phyloP scores from a whole-genome alignment of 2,329 filamentous ascomycete genomes.

The Stemphylium beticola region DNA sequence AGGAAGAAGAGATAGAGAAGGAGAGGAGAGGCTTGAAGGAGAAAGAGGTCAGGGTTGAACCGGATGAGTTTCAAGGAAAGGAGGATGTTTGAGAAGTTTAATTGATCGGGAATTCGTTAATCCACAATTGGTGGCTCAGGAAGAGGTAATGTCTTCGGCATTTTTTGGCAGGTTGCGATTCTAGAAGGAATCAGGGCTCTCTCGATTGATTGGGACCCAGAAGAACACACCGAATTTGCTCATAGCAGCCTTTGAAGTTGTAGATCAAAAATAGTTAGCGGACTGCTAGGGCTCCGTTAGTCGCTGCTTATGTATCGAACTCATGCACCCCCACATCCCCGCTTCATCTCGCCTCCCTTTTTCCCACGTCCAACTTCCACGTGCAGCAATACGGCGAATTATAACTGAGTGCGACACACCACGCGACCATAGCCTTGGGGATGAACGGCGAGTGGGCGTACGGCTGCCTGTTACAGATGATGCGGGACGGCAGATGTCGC shows the following conservation, averaged over 20 bases:
- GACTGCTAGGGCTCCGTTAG: no score
- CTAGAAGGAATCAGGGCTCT: not conserved
- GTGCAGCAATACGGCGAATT: constrained; percentile 26
- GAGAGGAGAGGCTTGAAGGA: constrained; percentile 20
- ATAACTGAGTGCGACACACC: constrained; percentile 21
- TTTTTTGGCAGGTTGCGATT: not conserved
- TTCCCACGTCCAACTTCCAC: constrained; percentile 15
- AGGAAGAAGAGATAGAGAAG: constrained; percentile 28
- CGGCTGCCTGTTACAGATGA: not conserved
- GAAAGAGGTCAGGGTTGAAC: not conserved
- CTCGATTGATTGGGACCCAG: no score
- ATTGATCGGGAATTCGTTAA: no score
- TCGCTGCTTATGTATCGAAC: constrained; percentile 5
- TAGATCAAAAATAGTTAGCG: no score
- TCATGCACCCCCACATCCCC: constrained; percentile 21
- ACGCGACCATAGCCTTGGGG: not conserved
- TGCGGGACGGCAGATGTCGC: constrained; percentile 15
- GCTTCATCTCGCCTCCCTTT: constrained; percentile 6
- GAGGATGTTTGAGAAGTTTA: constrained; percentile 15
- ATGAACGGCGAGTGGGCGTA: not conserved
- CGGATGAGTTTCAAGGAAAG: constrained; percentile 15
- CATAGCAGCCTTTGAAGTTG: no score
- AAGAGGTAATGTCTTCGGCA: no score
- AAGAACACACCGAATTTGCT: no score
- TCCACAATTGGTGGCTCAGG: no score